These are phyloP conservation scores for Saitozyma podzolica DNA, from an alignment of 768 basidiomycete species.

Conservation along the genomic window DNA sequence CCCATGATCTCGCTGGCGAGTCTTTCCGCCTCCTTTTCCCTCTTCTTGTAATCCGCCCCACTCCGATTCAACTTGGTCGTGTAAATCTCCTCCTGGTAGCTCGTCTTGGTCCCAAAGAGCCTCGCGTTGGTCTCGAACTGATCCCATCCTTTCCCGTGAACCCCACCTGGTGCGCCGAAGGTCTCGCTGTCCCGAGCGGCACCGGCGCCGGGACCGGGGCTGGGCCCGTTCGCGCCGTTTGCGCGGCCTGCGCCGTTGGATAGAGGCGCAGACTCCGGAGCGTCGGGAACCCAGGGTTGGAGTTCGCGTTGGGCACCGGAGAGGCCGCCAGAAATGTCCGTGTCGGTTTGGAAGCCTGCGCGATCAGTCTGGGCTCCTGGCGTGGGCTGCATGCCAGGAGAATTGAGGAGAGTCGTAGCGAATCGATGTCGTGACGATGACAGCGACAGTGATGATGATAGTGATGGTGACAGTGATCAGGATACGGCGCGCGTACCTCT, in stretches of 20 bases:
- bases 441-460: too few species aligned
- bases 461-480: constrained; percentile 3
- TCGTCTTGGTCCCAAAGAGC: constrained; percentile 85
- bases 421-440: too few species aligned
- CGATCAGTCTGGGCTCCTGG: too few species aligned
- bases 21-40: constrained; percentile 79
- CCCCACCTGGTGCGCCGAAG: constrained; percentile 26
- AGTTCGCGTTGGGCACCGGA: constrained; percentile 33
- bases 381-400: too few species aligned
- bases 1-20: constrained; percentile 89
- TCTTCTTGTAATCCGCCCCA: constrained; percentile 81
- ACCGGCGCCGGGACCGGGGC: constrained; percentile 11
- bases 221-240: constrained; percentile 1
- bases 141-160: constrained; percentile 39
- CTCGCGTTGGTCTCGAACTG: constrained; percentile 54
- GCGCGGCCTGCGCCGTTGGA: constrained; percentile 10
- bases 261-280: constrained; percentile 1
- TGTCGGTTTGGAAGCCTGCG: constrained; percentile 42
- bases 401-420: too few species aligned
- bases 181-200: constrained; percentile 36
- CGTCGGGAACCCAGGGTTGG: constrained; percentile 41
- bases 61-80: constrained; percentile 88
- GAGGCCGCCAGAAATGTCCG: constrained; percentile 36
- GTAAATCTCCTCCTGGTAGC: constrained; percentile 90
- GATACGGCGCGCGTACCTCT: constrained; percentile 22